Conservation (phyloP, 164 flowering plant genomes). For the Magnolia kwangsiensis region DNA sequence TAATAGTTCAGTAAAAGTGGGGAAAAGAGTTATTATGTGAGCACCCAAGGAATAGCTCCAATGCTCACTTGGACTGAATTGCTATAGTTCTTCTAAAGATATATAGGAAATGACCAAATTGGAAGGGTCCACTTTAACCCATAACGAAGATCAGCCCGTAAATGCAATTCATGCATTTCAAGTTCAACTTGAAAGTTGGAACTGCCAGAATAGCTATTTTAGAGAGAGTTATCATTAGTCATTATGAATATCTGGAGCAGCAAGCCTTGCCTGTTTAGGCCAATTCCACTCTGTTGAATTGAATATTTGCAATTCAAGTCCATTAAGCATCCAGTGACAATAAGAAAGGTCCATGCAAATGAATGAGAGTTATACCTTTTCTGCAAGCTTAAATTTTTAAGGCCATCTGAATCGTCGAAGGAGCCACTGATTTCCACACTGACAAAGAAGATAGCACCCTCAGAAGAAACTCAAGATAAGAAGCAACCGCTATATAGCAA, state of each 20-base stretch:
- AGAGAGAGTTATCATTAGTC: not conserved
- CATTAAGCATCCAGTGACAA: not conserved
- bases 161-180: not conserved
- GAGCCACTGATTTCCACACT: constrained; percentile 51
- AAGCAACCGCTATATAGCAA: not conserved
- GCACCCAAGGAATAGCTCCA: too few relatives aligned
- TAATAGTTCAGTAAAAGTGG: too few relatives aligned
- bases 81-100: too few relatives aligned
- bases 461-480: not conserved
- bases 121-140: not conserved
- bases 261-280: not conserved
- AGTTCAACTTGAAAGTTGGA: not conserved
- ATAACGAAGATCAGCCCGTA: not conserved
- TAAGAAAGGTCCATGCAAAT: not conserved
- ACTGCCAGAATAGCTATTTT: not conserved
- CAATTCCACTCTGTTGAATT: not conserved
- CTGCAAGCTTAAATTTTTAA: constrained; percentile 41
- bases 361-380: constrained; percentile 42
- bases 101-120: not conserved
- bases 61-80: too few relatives aligned
- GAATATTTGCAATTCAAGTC: not conserved
- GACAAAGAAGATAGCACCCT: not conserved
- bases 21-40: too few relatives aligned
- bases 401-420: constrained; percentile 34
- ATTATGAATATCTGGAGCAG: not conserved